Evolutionary conservation across 2,329 filamentous ascomycete genomes (phyloP), one percentile per base, ranked within the genome.

Genomic region (Polytolypa hystricis): DNA sequence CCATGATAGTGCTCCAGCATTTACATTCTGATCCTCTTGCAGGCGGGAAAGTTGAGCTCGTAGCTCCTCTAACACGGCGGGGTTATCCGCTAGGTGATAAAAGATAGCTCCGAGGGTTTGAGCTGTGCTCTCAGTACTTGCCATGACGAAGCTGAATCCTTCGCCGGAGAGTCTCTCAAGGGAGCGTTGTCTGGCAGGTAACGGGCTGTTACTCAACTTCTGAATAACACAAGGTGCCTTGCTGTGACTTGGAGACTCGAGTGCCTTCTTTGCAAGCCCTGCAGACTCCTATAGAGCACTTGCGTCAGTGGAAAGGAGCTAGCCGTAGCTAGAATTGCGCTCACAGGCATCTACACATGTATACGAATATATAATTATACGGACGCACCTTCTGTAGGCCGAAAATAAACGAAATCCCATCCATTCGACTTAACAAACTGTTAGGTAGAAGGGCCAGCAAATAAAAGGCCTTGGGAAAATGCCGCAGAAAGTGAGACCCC

Each of bases 61-160:
- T 26, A 52, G 44, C 18, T 32, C 37, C n/a, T 33, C 25, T 36
- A 46, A 41, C 4, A 50, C 41, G 2, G 14, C 15, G 11, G 51
- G 47, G 17, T 47, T 48, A 20, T 40, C 43, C 6, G 50, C 30
- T 7, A 55, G 46, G 33, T 57, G 46, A 37, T 50, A 58, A 11
- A 43, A 43, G 3, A 43, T 46, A 9, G 49, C 38, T 6, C 30
- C 41, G 9, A 58, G 40, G 4, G 52, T 38, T 31, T 46, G 47
- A 6, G 43, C 47, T 4, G 48, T 48, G 4, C 53, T 54, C 14
- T 49, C 47, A 10, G 50, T 37, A 12, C 51, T 55, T 21, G 51
- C 55, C 9, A 37, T 49, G 11, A 54, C 30, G 2, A 57, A 27
- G 7, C 45, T 39, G 8, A 38, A 38, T 6, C 48, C 50, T 42